A percentile compares a stretch with the other conserved stretches of the same genome.
phyloP scores from a whole-genome alignment of 2,329 filamentous ascomycete species.

The Samsoniella hepiali region DNA sequence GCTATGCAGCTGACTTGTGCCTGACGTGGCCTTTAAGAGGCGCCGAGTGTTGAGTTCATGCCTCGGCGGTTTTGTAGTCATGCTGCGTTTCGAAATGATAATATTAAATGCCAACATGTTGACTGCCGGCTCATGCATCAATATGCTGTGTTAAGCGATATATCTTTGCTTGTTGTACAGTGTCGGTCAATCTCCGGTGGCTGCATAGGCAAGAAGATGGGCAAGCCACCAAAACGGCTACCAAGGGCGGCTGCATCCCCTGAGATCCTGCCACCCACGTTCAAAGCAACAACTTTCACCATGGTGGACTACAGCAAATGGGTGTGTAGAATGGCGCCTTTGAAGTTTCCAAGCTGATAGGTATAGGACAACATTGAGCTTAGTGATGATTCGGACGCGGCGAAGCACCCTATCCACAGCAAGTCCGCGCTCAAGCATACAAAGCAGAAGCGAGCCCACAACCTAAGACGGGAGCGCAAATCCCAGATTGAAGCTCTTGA shows the following conservation, averaged over 20 bases:
- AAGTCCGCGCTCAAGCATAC: not conserved
- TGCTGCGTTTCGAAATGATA: no score
- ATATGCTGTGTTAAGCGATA: no score
- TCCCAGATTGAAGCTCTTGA: not conserved
- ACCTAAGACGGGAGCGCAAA: not conserved
- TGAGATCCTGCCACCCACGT: not conserved
- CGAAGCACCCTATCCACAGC: not conserved
- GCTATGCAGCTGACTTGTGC: no score
- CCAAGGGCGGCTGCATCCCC: not conserved
- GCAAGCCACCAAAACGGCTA: not conserved
- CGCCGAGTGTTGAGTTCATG: no score
- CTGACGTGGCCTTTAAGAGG: no score
- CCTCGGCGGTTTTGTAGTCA: no score
- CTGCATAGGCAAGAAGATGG: not conserved
- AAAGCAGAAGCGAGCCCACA: not conserved
- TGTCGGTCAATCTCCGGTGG: not conserved
- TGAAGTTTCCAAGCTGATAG: not conserved
- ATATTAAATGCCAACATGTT: no score
- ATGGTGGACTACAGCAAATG: conserved; percentile 1
- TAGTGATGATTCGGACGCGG: not conserved
- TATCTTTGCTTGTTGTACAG: no score
- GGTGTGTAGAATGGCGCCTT: not conserved
- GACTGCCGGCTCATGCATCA: no score
- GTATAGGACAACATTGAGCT: not conserved
- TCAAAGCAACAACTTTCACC: not conserved